These are phyloP conservation scores for Cytospora chrysosperma DNA, from an alignment of 2,329 filamentous ascomycete genomes.

Conservation along the genomic window DNA sequence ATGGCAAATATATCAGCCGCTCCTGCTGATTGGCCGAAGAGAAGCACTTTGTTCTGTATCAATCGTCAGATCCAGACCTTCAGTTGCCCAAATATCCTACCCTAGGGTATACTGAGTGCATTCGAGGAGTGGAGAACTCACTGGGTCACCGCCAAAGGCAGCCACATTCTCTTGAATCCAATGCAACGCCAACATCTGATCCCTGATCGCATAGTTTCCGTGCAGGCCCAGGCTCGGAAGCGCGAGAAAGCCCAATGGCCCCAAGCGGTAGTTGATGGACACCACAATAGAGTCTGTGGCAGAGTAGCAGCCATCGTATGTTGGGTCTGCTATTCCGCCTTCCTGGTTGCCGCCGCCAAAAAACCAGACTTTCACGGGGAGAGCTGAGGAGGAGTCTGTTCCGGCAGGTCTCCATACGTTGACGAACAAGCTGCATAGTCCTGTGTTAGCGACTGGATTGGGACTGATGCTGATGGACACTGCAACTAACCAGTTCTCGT, in stretches of 20 bases:
- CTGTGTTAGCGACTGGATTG: neutral
- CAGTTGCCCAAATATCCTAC: neutral
- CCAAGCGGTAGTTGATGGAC: slow-evolving; percentile 6
- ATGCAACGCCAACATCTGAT: neutral
- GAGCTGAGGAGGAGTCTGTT: neutral
- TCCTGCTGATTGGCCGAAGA: slow-evolving; percentile 3
- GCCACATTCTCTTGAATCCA: slow-evolving; percentile 2
- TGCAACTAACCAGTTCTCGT: slow-evolving; percentile 6
- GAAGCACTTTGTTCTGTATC: neutral
- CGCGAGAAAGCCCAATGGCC: slow-evolving; percentile 2
- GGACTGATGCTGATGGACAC: too few species aligned
- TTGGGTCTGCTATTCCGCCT: neutral
- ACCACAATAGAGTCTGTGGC: slow-evolving; percentile 3
- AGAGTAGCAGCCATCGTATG: slow-evolving; percentile 6
- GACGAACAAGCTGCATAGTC: neutral
- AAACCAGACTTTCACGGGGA: slow-evolving; percentile 6
- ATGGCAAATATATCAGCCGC: neutral
- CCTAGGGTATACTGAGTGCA: neutral
- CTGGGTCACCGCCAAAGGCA: neutral
- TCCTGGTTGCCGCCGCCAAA: neutral
- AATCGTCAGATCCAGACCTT: neutral
- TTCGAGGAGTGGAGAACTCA: neutral
- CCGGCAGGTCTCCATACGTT: slow-evolving; percentile 1
- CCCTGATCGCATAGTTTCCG: neutral
- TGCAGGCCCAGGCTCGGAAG: neutral